These are phyloP conservation scores for Lavandula angustifolia DNA, from an alignment of 257 asterid species.

Conservation along the genomic window DNA sequence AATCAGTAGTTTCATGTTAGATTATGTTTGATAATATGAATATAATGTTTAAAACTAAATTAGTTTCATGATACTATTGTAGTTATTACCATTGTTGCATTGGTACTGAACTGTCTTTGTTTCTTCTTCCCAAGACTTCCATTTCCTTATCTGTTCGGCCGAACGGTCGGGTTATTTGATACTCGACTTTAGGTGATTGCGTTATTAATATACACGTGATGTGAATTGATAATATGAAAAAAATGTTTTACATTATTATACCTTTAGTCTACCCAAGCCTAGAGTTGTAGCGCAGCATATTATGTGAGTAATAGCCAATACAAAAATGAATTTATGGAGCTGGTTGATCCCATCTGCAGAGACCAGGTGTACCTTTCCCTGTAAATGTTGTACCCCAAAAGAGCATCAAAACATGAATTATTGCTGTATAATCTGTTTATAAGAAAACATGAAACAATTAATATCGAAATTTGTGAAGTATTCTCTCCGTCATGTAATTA, in stretches of 20 bases:
- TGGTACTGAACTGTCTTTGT: slow-evolving; percentile 20
- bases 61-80: background rate
- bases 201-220: too few relatives aligned
- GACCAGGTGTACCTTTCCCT: slow-evolving; percentile 10
- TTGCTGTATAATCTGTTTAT: too few relatives aligned
- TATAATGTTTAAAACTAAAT: too few relatives aligned
- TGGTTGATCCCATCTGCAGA: slow-evolving; percentile 16
- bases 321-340: slow-evolving; percentile 18
- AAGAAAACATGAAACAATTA: too few relatives aligned
- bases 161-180: too few relatives aligned
- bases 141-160: slow-evolving; percentile 4
- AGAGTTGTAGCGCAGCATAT: slow-evolving; percentile 10
- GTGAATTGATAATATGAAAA: background rate
- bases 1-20: too few relatives aligned
- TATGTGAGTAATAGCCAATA: slow-evolving; percentile 17
- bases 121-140: slow-evolving; percentile 26
- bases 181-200: too few relatives aligned
- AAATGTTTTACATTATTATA: background rate
- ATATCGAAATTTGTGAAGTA: too few relatives aligned
- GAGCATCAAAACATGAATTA: too few relatives aligned
- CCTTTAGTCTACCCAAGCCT: slow-evolving; percentile 9
- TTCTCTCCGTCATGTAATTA: too few relatives aligned
- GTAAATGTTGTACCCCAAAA: slow-evolving; percentile 1
- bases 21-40: too few relatives aligned
- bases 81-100: slow-evolving; percentile 18